phyloP scores from a whole-genome alignment of 2,329 filamentous ascomycete species.

The Aspergillus alliaceus region DNA sequence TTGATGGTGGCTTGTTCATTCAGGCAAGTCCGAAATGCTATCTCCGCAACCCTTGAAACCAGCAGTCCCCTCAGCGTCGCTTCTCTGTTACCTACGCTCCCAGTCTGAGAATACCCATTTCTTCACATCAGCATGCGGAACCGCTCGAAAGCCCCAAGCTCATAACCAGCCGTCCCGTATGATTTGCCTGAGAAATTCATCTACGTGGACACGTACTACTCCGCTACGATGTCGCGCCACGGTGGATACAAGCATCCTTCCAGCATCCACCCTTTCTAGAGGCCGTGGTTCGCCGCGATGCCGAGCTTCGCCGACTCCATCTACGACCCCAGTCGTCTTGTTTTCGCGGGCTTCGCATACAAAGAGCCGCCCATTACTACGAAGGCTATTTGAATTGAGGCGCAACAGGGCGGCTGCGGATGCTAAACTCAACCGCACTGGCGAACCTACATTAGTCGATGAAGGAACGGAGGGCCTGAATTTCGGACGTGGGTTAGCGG shows the following conservation, averaged over 20 bases:
- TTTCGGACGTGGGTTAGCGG: constrained; percentile 67
- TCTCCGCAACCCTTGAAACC: constrained; percentile 34
- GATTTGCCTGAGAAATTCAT: constrained; percentile 19
- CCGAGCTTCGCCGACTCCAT: constrained; percentile 9
- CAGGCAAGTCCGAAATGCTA: constrained; percentile 36
- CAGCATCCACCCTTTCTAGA: constrained; percentile 16
- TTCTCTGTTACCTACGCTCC: constrained; percentile 71
- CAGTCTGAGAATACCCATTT: constrained; percentile 64
- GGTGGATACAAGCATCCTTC: constrained; percentile 33
- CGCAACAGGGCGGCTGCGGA: constrained; percentile 31
- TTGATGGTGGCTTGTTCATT: constrained; percentile 8
- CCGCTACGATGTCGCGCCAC: constrained; percentile 21
- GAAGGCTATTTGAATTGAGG: constrained; percentile 37
- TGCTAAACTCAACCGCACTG: constrained; percentile 53
- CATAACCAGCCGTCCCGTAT: constrained; percentile 13
- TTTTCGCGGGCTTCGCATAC: constrained; percentile 33
- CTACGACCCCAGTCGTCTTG: constrained; percentile 8
- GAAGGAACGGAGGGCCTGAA: constrained; percentile 64
- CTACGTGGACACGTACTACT: constrained; percentile 22
- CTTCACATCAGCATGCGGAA: constrained; percentile 39
- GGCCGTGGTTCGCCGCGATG: constrained; percentile 11
- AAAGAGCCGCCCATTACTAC: constrained; percentile 34
- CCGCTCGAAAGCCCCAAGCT: constrained; percentile 13
- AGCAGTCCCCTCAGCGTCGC: constrained; percentile 52
- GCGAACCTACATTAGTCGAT: constrained; percentile 59